Percentiles rank a stretch among this genome's conserved stretches.
These are phyloP conservation scores for Claviceps pusilla DNA, from an alignment of 2,329 filamentous ascomycete genomes.

Conservation along the genomic window DNA sequence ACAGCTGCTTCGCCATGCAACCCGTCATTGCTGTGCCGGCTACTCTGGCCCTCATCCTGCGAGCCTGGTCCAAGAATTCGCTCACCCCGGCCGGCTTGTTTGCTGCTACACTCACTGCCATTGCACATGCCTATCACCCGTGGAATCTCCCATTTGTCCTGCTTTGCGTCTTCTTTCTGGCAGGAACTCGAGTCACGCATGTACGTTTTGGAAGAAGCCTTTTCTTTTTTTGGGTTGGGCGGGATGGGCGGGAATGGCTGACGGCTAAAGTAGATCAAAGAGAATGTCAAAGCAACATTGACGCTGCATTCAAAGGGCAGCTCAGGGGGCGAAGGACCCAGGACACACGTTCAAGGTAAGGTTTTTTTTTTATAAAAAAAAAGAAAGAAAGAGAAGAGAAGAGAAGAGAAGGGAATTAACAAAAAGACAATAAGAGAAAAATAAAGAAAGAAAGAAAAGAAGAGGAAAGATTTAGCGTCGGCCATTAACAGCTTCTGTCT, in stretches of 20 bases:
- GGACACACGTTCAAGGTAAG: constrained; percentile 66
- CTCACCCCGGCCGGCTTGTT: constrained; percentile 65
- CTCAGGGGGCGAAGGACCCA: constrained; percentile 63
- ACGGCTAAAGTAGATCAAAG: constrained; percentile 50
- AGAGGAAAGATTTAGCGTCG: not conserved
- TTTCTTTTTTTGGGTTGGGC: not conserved
- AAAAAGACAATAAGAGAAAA: not conserved
- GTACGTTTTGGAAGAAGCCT: constrained; percentile 25
- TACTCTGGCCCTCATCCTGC: constrained; percentile 45
- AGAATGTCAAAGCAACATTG: constrained; percentile 66
- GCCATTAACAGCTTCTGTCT: constrained; percentile 1
- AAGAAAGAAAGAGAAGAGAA: not conserved
- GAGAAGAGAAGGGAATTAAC: not conserved
- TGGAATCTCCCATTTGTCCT: constrained; percentile 85
- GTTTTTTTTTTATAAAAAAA: not conserved
- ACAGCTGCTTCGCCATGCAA: constrained; percentile 31
- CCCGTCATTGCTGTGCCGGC: constrained; percentile 41
- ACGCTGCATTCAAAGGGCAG: constrained; percentile 64
- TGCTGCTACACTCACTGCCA: constrained; percentile 57
- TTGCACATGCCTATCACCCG: constrained; percentile 76
- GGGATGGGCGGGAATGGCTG: not conserved
- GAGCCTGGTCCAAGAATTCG: constrained; percentile 57
- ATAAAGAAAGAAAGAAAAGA: not conserved
- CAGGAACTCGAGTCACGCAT: constrained; percentile 72
- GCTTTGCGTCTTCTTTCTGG: constrained; percentile 71